These are phyloP conservation scores for Rhodotorula sphaerocarpa DNA, from an alignment of 768 basidiomycete genomes.

Conservation along the genomic window DNA sequence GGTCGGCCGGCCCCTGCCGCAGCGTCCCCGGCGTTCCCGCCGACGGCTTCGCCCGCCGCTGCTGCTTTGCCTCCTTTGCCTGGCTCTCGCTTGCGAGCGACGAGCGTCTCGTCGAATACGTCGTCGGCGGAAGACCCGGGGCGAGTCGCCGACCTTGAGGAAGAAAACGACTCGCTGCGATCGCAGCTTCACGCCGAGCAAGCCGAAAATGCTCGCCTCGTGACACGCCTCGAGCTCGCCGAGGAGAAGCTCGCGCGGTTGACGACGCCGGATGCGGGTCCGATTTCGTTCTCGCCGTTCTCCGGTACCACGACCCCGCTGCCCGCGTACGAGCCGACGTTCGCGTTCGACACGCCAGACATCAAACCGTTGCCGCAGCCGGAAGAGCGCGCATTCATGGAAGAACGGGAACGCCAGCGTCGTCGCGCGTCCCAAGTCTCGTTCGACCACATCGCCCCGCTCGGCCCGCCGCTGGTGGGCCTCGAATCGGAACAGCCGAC, in stretches of 20 bases:
- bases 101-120: background rate
- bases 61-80: too few relatives aligned
- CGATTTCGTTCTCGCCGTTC: background rate
- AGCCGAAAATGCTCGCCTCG: conserved; percentile 13
- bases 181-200: conserved; percentile 30
- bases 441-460: background rate
- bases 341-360: conserved; percentile 27
- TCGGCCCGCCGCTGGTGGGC: background rate
- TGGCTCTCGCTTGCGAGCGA: background rate
- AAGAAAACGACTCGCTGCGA: conserved; percentile 27
- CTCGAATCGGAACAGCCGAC: background rate
- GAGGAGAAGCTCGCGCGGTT: conserved; percentile 15
- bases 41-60: background rate
- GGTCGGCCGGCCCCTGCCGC: background rate
- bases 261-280: background rate
- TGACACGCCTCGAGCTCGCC: conserved; percentile 8
- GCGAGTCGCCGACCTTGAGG: conserved; percentile 27
- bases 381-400: conserved; percentile 22
- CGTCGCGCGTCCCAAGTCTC: background rate
- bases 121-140: background rate
- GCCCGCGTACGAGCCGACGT: conserved; percentile 25
- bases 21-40: background rate
- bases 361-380: conserved; percentile 15
- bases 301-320: conserved; percentile 1
- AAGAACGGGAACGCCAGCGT: conserved; percentile 12